phyloP scores from a whole-genome alignment of 1,284 basidiomycete genomes.

The Leucoagaricus sp. region DNA sequence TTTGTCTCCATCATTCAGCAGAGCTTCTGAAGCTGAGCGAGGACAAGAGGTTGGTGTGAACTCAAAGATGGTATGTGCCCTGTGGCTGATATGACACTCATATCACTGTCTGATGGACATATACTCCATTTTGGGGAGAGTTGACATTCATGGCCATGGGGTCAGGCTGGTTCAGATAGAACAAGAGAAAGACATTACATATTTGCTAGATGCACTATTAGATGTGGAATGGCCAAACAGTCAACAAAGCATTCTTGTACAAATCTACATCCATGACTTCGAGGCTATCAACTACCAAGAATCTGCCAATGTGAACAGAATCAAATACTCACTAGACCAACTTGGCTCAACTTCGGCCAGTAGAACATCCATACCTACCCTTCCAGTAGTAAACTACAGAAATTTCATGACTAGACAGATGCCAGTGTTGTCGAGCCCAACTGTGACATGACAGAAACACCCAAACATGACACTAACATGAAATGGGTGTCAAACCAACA shows the following conservation, averaged over 20 bases:
- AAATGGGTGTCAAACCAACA: constrained; percentile 60
- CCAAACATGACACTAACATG: constrained; percentile 65
- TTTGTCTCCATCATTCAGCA: no score
- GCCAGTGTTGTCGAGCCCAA: constrained; percentile 64
- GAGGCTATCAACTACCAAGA: constrained; percentile 77
- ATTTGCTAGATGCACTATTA: constrained; percentile 91
- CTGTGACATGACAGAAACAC: constrained; percentile 50
- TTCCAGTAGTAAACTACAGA: constrained; percentile 40
- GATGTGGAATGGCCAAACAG: constrained; percentile 63
- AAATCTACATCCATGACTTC: constrained; percentile 44
- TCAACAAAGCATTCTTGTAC: constrained; percentile 39
- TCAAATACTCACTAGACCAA: constrained; percentile 90
- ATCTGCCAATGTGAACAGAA: constrained; percentile 97
- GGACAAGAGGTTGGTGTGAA: no score
- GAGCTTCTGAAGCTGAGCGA: no score
- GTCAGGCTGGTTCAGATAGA: constrained; percentile 67
- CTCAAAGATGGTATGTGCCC: constrained; percentile 84
- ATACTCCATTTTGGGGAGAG: constrained; percentile 92
- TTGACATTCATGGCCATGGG: constrained; percentile 32
- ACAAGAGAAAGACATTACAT: constrained; percentile 98
- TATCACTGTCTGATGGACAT: constrained; percentile 92
- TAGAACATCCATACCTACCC: constrained; percentile 29
- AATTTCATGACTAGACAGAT: constrained; percentile 62
- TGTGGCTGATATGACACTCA: constrained; percentile 78
- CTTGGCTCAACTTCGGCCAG: constrained; percentile 41